phyloP scores from a whole-genome alignment of 768 basidiomycete genomes.

The Termitomyces sp. region DNA sequence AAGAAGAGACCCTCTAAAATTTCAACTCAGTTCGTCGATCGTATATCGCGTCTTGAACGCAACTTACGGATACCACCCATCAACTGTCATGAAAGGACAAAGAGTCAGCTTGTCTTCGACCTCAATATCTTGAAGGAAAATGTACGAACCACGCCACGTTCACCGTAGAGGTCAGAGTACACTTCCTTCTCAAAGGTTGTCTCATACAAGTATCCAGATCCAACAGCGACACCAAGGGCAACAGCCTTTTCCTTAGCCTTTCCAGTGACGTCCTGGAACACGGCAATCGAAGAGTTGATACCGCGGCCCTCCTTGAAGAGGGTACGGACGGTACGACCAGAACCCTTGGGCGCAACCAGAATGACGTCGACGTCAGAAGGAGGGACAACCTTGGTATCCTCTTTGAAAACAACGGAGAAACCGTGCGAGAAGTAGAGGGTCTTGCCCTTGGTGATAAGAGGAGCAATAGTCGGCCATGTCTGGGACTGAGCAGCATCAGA shows the following conservation, averaged over 20 bases:
- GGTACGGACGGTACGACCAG: conserved; percentile 96
- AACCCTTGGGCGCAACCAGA: conserved; percentile 98
- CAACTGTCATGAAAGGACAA: conserved; percentile 41
- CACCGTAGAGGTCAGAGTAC: conserved; percentile 98
- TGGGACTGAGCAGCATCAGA: conserved; percentile 99
- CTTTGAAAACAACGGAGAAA: conserved; percentile 98
- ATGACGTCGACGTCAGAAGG: conserved; percentile 96
- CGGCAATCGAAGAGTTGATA: conserved; percentile 92
- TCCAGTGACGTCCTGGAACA: conserved; percentile 97
- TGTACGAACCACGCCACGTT: conserved; percentile 92
- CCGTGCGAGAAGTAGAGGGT: conserved; percentile 99
- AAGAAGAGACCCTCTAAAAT: conserved; percentile 90
- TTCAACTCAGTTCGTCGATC: neutral
- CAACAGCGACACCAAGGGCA: conserved; percentile 90
- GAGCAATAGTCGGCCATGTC: conserved; percentile 86
- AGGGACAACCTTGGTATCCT: conserved; percentile 91
- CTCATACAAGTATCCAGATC: conserved; percentile 98
- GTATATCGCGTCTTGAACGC: neutral
- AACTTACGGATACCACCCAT: conserved; percentile 93
- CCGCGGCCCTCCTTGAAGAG: conserved; percentile 99
- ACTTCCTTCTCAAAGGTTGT: conserved; percentile 99
- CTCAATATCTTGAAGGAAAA: neutral
- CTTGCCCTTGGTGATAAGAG: conserved; percentile 99
- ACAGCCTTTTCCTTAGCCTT: conserved; percentile 97
- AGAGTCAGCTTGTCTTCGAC: conserved; percentile 6